Base-by-base conservation (phyloP, 495 filamentous ascomycete genomes). In the Tirmania nivea region DNA sequence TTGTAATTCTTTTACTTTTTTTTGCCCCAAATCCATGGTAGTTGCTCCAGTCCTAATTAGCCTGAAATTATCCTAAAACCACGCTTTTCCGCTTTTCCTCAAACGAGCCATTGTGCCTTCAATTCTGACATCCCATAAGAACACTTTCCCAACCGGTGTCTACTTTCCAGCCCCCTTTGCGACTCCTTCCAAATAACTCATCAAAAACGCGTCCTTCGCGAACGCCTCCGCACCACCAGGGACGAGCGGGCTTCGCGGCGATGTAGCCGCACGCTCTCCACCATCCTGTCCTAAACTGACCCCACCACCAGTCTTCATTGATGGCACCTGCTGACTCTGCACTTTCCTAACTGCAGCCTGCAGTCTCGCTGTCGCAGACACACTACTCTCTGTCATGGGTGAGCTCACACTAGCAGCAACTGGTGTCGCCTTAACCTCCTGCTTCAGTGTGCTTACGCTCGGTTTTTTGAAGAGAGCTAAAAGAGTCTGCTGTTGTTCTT, bases 161-260 rank as follows among this genome's bases (percentile, higher is more conserved):
- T 52, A 16, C 17, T 11, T 12, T 17, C 42, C 36, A 55, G 14
- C 19, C 37, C 25, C 59, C 55, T 49, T 55, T 10, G 62, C 62
- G 3, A 64, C 62, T 20, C 49, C 59, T 31, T 64, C 59, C 35
- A 64, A 51, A 53, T 64, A 64, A 8, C 56, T 59, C 54, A 64
- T 35, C 37, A 64, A 51, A n/a, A 55, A 48, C 9, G 62, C 61
- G 1, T 55, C 63, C 10, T 36, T 64, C 9, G 51, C 49, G 8
- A 42, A 42, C 42, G 54, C 57, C 2, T 39, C 49, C 45, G 31
- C 34, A 25, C 19, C 36, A 10, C 35, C 52, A 47, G 34, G 35
- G 34, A 52, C 17, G 7, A 52, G 48, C 49, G 17, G 35, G 35
- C 25, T 35, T 50, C 17, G 39, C 35, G 10, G 9, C 21, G 39